These are phyloP conservation scores for Naganishia randhawae DNA, from an alignment of 768 basidiomycete genomes.

Conservation along the genomic window DNA sequence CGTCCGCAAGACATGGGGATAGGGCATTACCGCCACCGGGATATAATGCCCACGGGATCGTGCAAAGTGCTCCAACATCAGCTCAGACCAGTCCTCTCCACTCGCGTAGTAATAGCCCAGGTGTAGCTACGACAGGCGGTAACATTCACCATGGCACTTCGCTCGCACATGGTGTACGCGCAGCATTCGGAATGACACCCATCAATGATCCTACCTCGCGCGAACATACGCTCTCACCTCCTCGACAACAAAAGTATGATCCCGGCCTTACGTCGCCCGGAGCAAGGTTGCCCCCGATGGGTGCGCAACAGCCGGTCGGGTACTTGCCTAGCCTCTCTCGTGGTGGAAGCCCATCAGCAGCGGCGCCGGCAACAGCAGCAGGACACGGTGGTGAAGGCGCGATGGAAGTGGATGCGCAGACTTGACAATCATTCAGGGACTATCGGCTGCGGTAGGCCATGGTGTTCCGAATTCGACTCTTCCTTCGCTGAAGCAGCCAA, in stretches of 20 bases:
- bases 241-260: constrained; percentile 26
- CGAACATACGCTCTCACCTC: constrained; percentile 24
- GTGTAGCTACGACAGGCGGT: constrained; percentile 30
- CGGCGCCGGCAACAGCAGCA: not conserved
- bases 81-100: constrained; percentile 42
- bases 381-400: constrained; percentile 7
- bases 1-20: constrained; percentile 30
- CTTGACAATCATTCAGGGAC: constrained; percentile 29
- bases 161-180: constrained; percentile 75
- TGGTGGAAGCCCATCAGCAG: constrained; percentile 38
- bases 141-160: constrained; percentile 29
- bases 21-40: constrained; percentile 46
- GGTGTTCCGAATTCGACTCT: not conserved
- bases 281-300: constrained; percentile 39
- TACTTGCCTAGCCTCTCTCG: constrained; percentile 44
- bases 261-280: constrained; percentile 34
- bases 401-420: constrained; percentile 48
- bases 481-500: not conserved
- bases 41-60: constrained; percentile 37
- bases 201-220: constrained; percentile 53
- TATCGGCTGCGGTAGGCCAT: not conserved
- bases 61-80: constrained; percentile 43
- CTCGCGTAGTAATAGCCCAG: constrained; percentile 44
- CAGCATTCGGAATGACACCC: constrained; percentile 89
- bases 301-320: constrained; percentile 19